These are phyloP conservation scores for Nakazawaea wickerhamii DNA, from an alignment of 805 yeast species.

Conservation along the genomic window DNA sequence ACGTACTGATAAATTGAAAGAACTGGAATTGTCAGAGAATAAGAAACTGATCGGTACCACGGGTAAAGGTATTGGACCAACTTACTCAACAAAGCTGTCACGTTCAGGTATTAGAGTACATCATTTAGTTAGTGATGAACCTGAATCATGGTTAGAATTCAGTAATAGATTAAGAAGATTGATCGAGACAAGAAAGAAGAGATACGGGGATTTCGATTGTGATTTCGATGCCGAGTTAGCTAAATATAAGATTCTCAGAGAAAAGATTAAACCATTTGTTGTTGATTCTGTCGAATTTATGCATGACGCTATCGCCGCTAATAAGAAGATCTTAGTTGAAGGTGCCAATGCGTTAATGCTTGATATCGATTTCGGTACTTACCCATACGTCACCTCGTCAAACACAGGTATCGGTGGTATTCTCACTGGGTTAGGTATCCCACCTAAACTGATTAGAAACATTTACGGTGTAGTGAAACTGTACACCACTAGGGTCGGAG, in stretches of 20 bases:
- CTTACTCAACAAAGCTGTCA: constrained; percentile 94
- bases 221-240: constrained; percentile 77
- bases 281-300: constrained; percentile 86
- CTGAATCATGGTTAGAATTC: constrained; percentile 91
- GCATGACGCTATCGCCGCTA: constrained; percentile 66
- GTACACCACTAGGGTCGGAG: constrained; percentile 98
- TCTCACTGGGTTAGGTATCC: constrained; percentile 91
- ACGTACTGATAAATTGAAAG: constrained; percentile 91
- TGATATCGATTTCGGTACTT: constrained; percentile 96
- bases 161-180: constrained; percentile 71
- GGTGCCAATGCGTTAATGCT: constrained; percentile 99
- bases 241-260: constrained; percentile 69
- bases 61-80: constrained; percentile 98
- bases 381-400: constrained; percentile 94
- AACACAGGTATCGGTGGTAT: constrained; percentile 98
- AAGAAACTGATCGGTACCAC: constrained; percentile 95
- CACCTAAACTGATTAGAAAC: constrained; percentile 79
- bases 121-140: constrained; percentile 85
- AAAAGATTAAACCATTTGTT: constrained; percentile 78
- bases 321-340: constrained; percentile 88
- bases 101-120: constrained; percentile 97
- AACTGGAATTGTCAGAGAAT: constrained; percentile 75
- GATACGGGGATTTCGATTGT: constrained; percentile 91
- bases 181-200: constrained; percentile 72
- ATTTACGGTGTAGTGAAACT: constrained; percentile 97